Base-by-base conservation (phyloP, 176 grass and related monocot species). In the Zoysia japonica region DNA sequence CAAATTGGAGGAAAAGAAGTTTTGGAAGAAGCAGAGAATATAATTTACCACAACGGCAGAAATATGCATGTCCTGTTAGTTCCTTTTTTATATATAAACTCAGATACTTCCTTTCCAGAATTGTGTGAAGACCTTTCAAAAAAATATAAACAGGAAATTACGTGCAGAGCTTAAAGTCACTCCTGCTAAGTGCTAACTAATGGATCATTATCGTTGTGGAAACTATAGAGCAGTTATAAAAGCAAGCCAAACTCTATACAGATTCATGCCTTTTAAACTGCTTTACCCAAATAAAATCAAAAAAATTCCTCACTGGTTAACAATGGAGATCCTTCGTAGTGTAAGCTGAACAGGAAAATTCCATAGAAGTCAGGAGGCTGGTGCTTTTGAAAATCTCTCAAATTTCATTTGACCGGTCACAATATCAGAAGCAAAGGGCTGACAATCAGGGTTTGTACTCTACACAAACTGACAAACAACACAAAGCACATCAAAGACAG, bases 401-500 rank as follows among this genome's bases (percentile, higher is more conserved):
- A 28, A 0, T 59, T 73, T 65, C 14, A 83, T 78, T 74, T 74
- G 44, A 39, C 53, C 8, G 0, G 48, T 37, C 65, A 76, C 28
- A 76, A 48, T 49, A 10, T 76, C 39, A 74, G 14, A 63, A 70
- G 43, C 5, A 75, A 42, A 37, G 53, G 7, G 2, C 12, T 17
- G 12, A 71, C 12, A 42, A 62, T 54, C 61, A 67, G 40, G 51
- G 20, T 47, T 63, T 38, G 2, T 5, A 67, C 37, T 47, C 53
- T 46, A 10, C 9, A 61, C 72, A 81, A n/a, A n/a, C n/a, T n/a
- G n/a, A n/a, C n/a, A n/a, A 89, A 42, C 28, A 78, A 50, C 41
- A 78, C 17, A 77, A 9, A 13, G 20, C 40, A 65, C 67, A 19
- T 83, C 36, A 46, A 66, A 83, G 4, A 74, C 43, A 78, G 28